These are phyloP conservation scores for Thielaviopsis populi DNA, from an alignment of 2,329 filamentous ascomycete species.

Conservation along the genomic window DNA sequence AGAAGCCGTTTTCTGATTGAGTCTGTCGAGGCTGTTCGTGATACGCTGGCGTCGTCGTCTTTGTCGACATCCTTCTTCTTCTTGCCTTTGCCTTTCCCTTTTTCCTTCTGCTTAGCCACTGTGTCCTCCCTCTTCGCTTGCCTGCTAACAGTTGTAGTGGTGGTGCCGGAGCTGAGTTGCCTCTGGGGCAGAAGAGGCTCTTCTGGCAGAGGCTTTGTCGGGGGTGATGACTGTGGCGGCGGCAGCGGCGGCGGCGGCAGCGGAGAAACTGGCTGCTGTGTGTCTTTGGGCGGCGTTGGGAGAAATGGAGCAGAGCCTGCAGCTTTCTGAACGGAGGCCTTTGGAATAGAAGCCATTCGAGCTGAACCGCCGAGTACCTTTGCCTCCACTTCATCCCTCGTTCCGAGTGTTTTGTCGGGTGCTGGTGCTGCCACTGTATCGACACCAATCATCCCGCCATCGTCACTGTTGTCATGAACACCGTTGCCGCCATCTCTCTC, in stretches of 20 bases:
- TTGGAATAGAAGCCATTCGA: neutral
- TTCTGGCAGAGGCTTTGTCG: neutral
- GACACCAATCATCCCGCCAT: neutral
- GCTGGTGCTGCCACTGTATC: neutral
- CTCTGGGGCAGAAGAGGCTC: neutral
- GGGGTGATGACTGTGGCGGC: neutral
- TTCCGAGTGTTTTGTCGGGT: neutral
- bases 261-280: neutral
- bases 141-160: neutral
- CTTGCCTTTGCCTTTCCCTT: slow-evolving; percentile 9
- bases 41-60: neutral
- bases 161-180: neutral
- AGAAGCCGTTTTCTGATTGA: slow-evolving; percentile 3
- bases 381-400: neutral
- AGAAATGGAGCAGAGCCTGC: neutral
- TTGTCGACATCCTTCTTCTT: neutral
- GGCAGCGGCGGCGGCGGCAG: neutral
- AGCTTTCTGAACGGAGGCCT: neutral
- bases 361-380: neutral
- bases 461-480: neutral
- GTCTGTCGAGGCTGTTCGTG: neutral
- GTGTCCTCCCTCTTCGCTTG: neutral
- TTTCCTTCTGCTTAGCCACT: slow-evolving; percentile 4
- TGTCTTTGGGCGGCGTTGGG: neutral
- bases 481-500: neutral